These are phyloP conservation scores for Lactifluus echinatus DNA, from an alignment of 768 basidiomycete genomes.

Conservation along the genomic window DNA sequence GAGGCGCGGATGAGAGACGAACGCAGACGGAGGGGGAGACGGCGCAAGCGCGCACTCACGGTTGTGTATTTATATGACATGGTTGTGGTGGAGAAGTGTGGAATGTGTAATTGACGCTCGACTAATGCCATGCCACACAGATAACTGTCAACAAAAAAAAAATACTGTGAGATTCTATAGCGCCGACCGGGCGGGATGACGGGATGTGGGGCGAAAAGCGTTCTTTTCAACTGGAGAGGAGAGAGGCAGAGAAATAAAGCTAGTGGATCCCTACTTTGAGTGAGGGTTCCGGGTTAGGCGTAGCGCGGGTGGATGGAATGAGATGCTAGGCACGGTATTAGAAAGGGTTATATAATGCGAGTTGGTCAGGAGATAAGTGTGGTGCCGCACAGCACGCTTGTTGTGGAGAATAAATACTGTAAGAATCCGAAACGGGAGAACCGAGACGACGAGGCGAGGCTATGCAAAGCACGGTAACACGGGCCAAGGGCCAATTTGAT, in stretches of 20 bases:
- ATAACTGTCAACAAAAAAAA: not conserved
- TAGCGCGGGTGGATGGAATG: constrained; percentile 6
- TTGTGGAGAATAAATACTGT: constrained; percentile 1
- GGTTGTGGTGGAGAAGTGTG: constrained; percentile 5
- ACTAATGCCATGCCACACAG: constrained; percentile 20
- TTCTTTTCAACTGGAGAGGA: not conserved
- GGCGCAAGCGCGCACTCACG: constrained; percentile 13
- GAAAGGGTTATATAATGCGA: constrained; percentile 7
- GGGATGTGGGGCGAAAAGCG: not conserved
- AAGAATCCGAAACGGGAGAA: not conserved
- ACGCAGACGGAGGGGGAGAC: not conserved
- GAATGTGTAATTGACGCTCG: constrained; percentile 11
- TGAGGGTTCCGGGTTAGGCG: constrained; percentile 6
- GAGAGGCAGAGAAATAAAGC: not conserved
- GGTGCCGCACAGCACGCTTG: constrained; percentile 18
- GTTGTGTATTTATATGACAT: constrained; percentile 21
- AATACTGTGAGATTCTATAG: not conserved
- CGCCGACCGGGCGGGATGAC: not conserved
- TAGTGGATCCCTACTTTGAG: constrained; percentile 1
- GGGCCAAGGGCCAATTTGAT: not conserved
- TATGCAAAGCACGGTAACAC: not conserved
- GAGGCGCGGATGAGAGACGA: not conserved
- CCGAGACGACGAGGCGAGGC: not conserved
- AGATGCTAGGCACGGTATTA: constrained; percentile 7
- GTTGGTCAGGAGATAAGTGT: not conserved